Evolutionary conservation across 1,284 basidiomycete genomes (phyloP).

Genomic region (Ustilago vetiveriae): DNA sequence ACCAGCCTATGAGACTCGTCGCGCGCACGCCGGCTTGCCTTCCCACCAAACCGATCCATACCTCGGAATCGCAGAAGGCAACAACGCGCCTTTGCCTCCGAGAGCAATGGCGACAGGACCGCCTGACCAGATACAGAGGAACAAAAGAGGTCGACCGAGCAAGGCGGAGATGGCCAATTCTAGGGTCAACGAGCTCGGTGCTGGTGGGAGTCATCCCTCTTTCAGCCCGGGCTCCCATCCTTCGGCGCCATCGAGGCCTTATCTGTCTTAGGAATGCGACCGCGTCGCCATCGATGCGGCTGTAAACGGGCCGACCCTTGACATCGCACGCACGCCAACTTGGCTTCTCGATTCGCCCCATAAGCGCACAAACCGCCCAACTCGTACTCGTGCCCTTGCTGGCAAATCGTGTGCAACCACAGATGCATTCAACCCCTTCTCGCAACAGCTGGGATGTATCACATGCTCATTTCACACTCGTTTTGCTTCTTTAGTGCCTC

Average conservation of each 20-base stretch:
- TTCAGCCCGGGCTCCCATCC: constrained; percentile 17
- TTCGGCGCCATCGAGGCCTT: constrained; percentile 8
- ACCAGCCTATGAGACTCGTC: constrained; percentile 24
- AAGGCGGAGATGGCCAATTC: constrained; percentile 31
- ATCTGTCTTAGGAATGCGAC: constrained; percentile 26
- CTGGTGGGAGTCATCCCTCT: not conserved
- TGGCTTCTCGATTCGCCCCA: too few relatives aligned
- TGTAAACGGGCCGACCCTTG: too few relatives aligned
- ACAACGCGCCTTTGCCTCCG: constrained; percentile 22
- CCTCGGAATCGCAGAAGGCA: constrained; percentile 8
- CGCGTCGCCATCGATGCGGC: too few relatives aligned
- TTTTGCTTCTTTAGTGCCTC: not conserved
- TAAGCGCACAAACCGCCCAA: not conserved
- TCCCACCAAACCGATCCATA: constrained; percentile 16
- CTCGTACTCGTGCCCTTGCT: constrained; percentile 18
- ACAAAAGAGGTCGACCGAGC: constrained; percentile 43
- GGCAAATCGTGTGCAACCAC: too few relatives aligned
- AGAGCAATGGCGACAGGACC: constrained; percentile 9
- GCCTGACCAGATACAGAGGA: constrained; percentile 26
- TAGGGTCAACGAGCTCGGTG: constrained; percentile 5
- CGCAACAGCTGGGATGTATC: not conserved
- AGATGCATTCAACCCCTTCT: not conserved
- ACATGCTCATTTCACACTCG: not conserved
- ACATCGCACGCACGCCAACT: too few relatives aligned
- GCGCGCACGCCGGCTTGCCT: constrained; percentile 12